phyloP scores from a whole-genome alignment of 2,329 filamentous ascomycete genomes.

The Colletotrichum sp. region DNA sequence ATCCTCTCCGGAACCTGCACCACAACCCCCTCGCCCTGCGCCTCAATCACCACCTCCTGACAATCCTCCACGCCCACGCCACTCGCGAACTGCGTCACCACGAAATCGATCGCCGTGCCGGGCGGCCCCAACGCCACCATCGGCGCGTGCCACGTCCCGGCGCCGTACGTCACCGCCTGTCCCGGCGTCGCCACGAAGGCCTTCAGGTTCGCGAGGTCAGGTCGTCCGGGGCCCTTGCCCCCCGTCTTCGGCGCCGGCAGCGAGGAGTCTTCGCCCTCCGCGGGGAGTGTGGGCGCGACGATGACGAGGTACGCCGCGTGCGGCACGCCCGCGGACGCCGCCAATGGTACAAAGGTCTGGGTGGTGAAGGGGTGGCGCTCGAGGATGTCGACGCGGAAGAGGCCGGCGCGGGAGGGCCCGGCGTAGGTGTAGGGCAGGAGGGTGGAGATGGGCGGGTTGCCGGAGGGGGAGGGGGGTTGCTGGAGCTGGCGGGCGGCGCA shows the following conservation, averaged over 20 bases:
- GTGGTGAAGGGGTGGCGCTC: slow-evolving; percentile 94
- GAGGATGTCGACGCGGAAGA: slow-evolving; percentile 74
- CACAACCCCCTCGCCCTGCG: slow-evolving; percentile 39
- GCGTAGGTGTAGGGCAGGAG: slow-evolving; percentile 19
- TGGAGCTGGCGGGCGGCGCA: slow-evolving; percentile 70
- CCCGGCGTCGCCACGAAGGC: slow-evolving; percentile 80
- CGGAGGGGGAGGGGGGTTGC: background rate
- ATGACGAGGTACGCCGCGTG: slow-evolving; percentile 77
- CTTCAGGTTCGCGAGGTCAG: slow-evolving; percentile 71
- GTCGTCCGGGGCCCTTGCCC: slow-evolving; percentile 60
- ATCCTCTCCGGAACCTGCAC: slow-evolving; percentile 33
- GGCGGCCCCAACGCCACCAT: slow-evolving; percentile 82
- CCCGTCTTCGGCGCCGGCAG: slow-evolving; percentile 41
- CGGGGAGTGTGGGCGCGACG: slow-evolving; percentile 75
- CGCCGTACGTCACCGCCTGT: slow-evolving; percentile 90
- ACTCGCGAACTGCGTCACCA: slow-evolving; percentile 89
- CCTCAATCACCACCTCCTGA: slow-evolving; percentile 69
- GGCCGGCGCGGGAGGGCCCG: slow-evolving; percentile 11
- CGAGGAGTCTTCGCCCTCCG: slow-evolving; percentile 22
- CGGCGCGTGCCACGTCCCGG: slow-evolving; percentile 94
- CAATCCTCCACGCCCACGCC: slow-evolving; percentile 85
- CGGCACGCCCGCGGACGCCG: slow-evolving; percentile 26
- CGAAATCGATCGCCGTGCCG: slow-evolving; percentile 74
- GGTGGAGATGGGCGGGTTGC: slow-evolving; percentile 13
- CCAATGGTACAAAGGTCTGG: slow-evolving; percentile 88